Evolutionary conservation across 345 rosid genomes (phyloP), one percentile per base, ranked within the genome.

Genomic region (Microthlaspi erraticum): DNA sequence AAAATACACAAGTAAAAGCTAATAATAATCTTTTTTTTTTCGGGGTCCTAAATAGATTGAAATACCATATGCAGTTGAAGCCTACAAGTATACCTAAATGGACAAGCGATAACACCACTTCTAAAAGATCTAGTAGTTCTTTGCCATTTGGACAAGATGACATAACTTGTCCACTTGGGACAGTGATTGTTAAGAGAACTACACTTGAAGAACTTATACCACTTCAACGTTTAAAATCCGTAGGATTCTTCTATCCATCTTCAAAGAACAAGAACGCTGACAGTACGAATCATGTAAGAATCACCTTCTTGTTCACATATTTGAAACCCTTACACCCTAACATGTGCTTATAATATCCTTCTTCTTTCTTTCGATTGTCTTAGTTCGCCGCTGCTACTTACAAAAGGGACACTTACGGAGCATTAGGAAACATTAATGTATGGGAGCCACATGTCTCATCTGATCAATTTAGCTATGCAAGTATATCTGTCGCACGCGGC

Each of bases 21-120:
- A n/a, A 12, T 42, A 5, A 10, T 12, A 17, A 8, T 6, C 11
- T 18, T 37, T 7, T 12, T 17, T 18, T 9, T 8, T 2, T 8
- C 1, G n/a, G n/a, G n/a, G n/a, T 45, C 2, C 6, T 7, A 10
- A 43, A 39, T 31, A 32, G 5, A 14, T 56, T 31, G 18, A 34
- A n/a, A 32, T 43, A 31, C 29, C 3, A 41, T 17, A 39, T 26
- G 20, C 53, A 70, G 73, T 4, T 56, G 16, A 68, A n/a, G 13
- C 73, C 73, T 38, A 46, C 55, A 57, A 46, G 2, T 46, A 33
- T 58, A 53, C 72, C 33, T 16, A 44, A 55, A 68, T 39, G 72
- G 62, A 43, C 49, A 12, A 68, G 0, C 39, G 9, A 53, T 56
- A 41, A 41, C 67, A 45, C 17, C 29, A 41, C 23, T 16, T 53